Conservation (phyloP, 2,329 filamentous ascomycete species). For the Arthrobotrys conoides region DNA sequence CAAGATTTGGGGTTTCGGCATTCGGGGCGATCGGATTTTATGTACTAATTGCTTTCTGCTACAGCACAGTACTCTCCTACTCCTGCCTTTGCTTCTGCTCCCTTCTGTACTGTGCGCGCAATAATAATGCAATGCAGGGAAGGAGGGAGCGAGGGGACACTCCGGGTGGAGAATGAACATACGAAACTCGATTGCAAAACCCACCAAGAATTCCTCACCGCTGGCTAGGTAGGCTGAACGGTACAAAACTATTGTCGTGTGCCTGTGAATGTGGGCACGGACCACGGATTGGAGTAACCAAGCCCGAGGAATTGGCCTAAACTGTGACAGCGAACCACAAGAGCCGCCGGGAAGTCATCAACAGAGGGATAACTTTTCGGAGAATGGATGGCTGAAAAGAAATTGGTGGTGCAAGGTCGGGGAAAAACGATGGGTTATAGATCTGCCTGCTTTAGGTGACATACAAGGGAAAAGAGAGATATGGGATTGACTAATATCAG, state of each 20-base stretch:
- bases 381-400: constrained; percentile 19
- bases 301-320: constrained; percentile 33
- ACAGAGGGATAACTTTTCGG: constrained; percentile 17
- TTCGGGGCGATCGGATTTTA: constrained; percentile 35
- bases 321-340: constrained; percentile 25
- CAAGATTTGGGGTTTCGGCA: constrained; percentile 31
- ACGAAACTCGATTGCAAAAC: constrained; percentile 24
- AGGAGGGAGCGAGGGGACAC: background rate
- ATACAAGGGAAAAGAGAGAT: constrained; percentile 19
- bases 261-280: constrained; percentile 42
- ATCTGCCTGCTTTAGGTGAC: constrained; percentile 34
- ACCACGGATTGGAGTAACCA: constrained; percentile 17
- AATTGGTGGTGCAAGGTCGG: constrained; percentile 24
- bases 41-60: constrained; percentile 6
- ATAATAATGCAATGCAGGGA: constrained; percentile 44
- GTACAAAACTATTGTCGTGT: constrained; percentile 23
- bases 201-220: constrained; percentile 29
- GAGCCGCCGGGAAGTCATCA: constrained; percentile 14
- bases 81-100: background rate
- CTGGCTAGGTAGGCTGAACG: too few species aligned
- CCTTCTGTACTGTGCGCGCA: constrained; percentile 22
- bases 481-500: constrained; percentile 6
- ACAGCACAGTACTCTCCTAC: background rate
- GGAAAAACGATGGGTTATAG: constrained; percentile 39
- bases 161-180: constrained; percentile 26